A percentile compares a stretch with the other conserved stretches of the same genome.
Evolutionary conservation across 495 filamentous ascomycete species (phyloP).

Genomic region (Glonium stellatum): DNA sequence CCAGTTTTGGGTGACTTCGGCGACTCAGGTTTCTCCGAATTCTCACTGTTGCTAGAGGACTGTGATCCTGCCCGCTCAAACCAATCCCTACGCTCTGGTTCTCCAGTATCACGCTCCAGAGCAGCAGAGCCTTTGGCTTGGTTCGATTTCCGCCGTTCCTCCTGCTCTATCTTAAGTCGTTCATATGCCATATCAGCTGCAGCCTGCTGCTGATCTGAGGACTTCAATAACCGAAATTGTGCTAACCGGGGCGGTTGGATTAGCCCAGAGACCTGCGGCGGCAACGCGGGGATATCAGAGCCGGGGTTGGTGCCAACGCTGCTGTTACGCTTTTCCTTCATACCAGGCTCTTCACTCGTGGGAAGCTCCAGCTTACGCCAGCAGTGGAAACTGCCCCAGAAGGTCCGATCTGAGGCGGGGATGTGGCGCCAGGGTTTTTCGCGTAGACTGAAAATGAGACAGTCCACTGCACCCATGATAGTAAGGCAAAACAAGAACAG

Average conservation of each 20-base stretch:
- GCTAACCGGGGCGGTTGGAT: background rate
- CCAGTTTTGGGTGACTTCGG: no score
- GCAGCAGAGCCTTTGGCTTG: no score
- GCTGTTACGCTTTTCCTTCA: background rate
- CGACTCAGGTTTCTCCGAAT: no score
- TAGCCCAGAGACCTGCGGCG: no score
- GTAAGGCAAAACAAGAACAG: constrained; percentile 50
- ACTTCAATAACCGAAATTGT: background rate
- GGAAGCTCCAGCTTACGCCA: constrained; percentile 24
- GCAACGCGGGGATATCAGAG: background rate
- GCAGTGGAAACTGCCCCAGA: constrained; percentile 39
- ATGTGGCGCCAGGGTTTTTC: constrained; percentile 66
- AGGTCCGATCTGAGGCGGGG: constrained; percentile 39
- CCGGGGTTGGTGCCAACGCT: background rate
- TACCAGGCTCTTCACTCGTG: background rate
- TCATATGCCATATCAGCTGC: constrained; percentile 10
- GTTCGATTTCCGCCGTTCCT: constrained; percentile 18
- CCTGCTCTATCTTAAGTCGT: constrained; percentile 21
- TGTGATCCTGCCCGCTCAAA: no score
- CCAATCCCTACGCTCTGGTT: no score
- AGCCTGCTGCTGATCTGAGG: constrained; percentile 5
- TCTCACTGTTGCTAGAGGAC: no score
- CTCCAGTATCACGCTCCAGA: no score
- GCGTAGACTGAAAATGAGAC: constrained; percentile 54
- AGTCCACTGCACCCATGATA: constrained; percentile 60